Conservation (phyloP, 345 rosid genomes). For the Carallia brachiata region DNA sequence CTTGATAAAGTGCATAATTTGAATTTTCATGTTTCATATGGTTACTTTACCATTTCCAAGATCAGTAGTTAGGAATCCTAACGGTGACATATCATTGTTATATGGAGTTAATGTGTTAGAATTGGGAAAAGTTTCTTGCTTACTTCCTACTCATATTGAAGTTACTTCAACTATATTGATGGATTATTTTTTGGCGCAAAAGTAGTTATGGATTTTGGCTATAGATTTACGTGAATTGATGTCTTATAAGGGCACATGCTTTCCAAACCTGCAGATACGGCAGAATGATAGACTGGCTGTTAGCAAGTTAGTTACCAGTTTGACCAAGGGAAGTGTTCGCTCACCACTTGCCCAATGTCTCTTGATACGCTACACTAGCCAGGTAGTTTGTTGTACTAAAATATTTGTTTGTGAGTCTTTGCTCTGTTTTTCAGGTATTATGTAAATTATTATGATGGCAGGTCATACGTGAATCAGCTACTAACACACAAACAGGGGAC, state of each 20-base stretch:
- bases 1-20: too few relatives aligned
- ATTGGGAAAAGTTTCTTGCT: too few relatives aligned
- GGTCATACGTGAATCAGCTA: conserved; percentile 87
- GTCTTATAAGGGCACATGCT: background rate
- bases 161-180: background rate
- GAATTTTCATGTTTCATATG: too few relatives aligned
- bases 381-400: conserved; percentile 38
- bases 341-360: conserved; percentile 98
- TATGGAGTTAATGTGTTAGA: too few relatives aligned
- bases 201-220: background rate
- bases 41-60: too few relatives aligned
- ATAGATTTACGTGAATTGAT: background rate
- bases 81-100: too few relatives aligned
- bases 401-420: background rate
- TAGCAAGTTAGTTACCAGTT: conserved; percentile 83
- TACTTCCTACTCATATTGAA: too few relatives aligned
- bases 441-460: conserved; percentile 31
- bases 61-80: too few relatives aligned
- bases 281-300: conserved; percentile 92
- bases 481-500: conserved; percentile 72
- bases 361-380: conserved; percentile 84
- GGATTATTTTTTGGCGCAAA: background rate
- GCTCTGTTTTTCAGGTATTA: background rate
- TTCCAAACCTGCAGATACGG: conserved; percentile 58
- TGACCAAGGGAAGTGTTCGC: conserved; percentile 92